These are phyloP conservation scores for Mycena sp. DNA, from an alignment of 1,284 basidiomycete genomes.

Conservation along the genomic window DNA sequence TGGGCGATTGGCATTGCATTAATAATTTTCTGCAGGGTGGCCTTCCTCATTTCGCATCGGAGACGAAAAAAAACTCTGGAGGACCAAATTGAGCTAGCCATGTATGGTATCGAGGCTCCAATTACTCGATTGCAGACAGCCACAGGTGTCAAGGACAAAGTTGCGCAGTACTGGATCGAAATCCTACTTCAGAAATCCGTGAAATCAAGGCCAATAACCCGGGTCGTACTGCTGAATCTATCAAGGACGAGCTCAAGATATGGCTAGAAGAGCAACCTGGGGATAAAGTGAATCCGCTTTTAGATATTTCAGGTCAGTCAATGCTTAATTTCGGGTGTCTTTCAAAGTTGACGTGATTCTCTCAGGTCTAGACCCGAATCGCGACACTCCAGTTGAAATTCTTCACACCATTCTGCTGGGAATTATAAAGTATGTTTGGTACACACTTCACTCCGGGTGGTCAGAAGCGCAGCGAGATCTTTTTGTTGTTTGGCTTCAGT, in stretches of 20 bases:
- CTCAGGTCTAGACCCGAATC: constrained; percentile 33
- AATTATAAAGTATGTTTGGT: constrained; percentile 48
- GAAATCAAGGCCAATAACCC: constrained; percentile 7
- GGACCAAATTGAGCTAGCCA: background rate
- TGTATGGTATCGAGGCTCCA: constrained; percentile 26
- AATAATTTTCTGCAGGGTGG: background rate
- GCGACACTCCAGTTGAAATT: constrained; percentile 47
- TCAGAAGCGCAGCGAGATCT: constrained; percentile 29
- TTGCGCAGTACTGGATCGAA: constrained; percentile 43
- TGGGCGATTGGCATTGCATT: too few relatives aligned
- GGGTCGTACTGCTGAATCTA: constrained; percentile 21
- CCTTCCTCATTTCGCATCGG: background rate
- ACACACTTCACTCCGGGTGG: constrained; percentile 28
- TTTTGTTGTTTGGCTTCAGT: constrained; percentile 23
- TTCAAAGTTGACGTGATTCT: too few relatives aligned
- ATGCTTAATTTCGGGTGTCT: background rate
- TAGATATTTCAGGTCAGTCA: constrained; percentile 18
- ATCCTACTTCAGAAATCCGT: constrained; percentile 25
- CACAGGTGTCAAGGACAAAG: constrained; percentile 40
- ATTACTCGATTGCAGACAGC: constrained; percentile 35
- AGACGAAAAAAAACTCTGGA: background rate
- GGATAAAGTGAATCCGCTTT: constrained; percentile 29
- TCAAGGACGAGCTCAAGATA: constrained; percentile 27
- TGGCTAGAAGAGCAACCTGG: constrained; percentile 27
- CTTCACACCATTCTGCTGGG: constrained; percentile 48